Evolutionary conservation across 805 yeast species (phyloP), one percentile per base, ranked within the genome.

Genomic region (Cyberlindnera saturnus): DNA sequence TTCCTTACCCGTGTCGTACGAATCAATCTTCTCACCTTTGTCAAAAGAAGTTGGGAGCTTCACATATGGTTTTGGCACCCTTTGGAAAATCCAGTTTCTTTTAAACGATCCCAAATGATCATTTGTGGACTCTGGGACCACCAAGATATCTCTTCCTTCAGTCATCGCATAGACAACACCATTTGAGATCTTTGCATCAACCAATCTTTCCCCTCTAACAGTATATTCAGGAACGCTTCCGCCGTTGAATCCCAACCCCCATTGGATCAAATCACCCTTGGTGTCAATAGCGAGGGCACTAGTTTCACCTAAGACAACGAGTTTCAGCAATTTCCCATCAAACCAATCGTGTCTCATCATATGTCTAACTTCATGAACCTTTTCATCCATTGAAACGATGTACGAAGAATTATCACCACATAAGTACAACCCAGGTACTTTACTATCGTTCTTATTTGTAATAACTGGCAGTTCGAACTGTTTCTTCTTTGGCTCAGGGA

Each of bases 221-320:
- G 79, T 63, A 18, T 56, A 44, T 38, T 55, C 44, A 3, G 74
- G 72, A 2, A 48, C 49, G 1, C 51, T 48, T 15, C 67, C 60
- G 14, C 51, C 45, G 35, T 62, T 56, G 42, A 56, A 57, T 0
- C 71, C 74, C 26, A 61, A 55, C n/a, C 80, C 79, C 86, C 90
- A 87, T 57, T 83, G 85, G 43, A 78, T 79, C 29, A 88, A 69
- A 54, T 83, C 75, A 16, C 97, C 98, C 14, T 73, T 74, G 1
- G 71, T 70, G 47, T 81, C 76, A 15, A 87, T 75, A 0, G 88
- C 88, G 5, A 50, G 59, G 1, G 66, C 74, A 29, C 67, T 60
- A 7, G 63, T 61, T 5, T 69, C 70, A 19, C 71, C 67, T 2
- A 87, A 56, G 17, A 70, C 66, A 5, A 90, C 77, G 55, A 79